Conservation (phyloP, 1,139 yeast genomes). For the Oligophagozyma castellii region DNA sequence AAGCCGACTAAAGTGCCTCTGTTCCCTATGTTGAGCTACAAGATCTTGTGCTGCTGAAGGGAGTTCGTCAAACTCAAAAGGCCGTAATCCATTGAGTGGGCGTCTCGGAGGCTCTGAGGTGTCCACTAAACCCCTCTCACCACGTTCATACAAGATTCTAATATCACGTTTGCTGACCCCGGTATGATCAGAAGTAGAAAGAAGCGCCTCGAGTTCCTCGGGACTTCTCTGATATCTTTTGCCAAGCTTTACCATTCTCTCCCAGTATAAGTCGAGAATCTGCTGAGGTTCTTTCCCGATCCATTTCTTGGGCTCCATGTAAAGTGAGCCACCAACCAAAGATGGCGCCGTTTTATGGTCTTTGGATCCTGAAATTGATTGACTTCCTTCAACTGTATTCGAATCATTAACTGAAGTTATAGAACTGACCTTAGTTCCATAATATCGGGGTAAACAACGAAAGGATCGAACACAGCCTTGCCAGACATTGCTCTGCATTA, state of each 20-base stretch:
- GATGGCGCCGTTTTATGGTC: no score
- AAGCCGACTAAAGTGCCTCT: constrained; percentile 54
- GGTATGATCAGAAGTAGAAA: constrained; percentile 28
- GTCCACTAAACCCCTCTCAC: constrained; percentile 24
- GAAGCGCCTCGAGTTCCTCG: constrained; percentile 32
- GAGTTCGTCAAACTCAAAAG: constrained; percentile 42
- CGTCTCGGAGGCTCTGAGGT: constrained; percentile 7
- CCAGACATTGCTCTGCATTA: no score
- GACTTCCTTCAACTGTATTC: no score
- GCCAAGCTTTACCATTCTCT: constrained; percentile 44
- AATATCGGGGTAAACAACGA: no score
- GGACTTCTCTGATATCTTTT: constrained; percentile 41
- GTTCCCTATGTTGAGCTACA: constrained; percentile 48
- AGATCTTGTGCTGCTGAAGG: constrained; percentile 48
- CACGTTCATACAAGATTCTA: constrained; percentile 26
- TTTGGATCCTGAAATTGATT: no score
- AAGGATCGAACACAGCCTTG: no score
- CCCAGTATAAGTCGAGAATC: constrained; percentile 45
- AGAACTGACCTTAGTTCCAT: no score
- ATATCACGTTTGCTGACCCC: constrained; percentile 25
- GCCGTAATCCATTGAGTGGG: constrained; percentile 24
- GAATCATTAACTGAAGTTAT: no score
- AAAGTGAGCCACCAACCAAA: no score
- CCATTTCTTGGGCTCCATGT: constrained; percentile 50
- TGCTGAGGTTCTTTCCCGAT: constrained; percentile 49